These are phyloP conservation scores for Mytilinidion resinicola DNA, from an alignment of 495 filamentous ascomycete species.

Conservation along the genomic window DNA sequence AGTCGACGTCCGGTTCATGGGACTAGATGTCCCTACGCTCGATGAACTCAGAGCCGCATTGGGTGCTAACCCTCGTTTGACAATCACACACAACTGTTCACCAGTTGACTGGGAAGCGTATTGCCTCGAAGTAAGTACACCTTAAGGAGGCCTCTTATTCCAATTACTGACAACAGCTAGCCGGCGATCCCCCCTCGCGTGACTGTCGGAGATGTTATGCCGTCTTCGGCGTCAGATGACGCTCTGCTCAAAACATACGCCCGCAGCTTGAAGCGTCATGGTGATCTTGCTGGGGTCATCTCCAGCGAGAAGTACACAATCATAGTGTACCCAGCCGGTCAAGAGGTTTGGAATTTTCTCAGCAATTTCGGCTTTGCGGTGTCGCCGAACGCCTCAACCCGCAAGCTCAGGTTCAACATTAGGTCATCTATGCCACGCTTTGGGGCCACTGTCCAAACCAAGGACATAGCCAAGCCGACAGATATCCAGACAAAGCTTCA, in stretches of 20 bases:
- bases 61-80: background rate
- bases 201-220: background rate
- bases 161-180: background rate
- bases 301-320: background rate
- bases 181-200: background rate
- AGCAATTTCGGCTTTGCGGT: background rate
- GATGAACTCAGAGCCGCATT: background rate
- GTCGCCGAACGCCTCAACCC: background rate
- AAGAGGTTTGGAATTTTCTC: slow-evolving; percentile 2
- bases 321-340: slow-evolving; percentile 2
- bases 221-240: background rate
- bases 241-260: too few relatives aligned
- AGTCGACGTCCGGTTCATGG: background rate
- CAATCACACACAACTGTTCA: background rate
- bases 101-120: background rate
- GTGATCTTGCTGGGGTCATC: background rate
- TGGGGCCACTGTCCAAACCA: too few relatives aligned
- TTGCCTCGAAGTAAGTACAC: background rate
- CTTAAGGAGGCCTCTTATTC: background rate
- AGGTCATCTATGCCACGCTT: background rate
- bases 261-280: background rate
- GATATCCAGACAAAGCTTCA: background rate
- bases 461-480: background rate
- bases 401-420: slow-evolving; percentile 4
- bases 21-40: background rate